Evolutionary conservation across 352 stramenopile species (phyloP).

Genomic region (Phytophthora palmivora): DNA sequence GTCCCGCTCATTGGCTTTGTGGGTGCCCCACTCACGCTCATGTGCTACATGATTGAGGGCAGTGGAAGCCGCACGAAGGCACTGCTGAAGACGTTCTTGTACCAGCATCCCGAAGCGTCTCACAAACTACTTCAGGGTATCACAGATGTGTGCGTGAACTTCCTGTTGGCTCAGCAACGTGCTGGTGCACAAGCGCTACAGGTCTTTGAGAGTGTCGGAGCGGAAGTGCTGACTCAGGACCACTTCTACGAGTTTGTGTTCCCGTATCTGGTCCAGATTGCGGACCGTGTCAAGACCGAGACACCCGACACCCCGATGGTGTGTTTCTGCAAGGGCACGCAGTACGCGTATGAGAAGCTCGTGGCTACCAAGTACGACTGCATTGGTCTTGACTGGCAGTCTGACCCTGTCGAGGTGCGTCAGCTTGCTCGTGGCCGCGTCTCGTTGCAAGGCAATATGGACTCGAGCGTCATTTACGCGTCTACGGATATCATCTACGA

Average conservation of each 20-base stretch:
- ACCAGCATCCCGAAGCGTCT: conserved; percentile 92
- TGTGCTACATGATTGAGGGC: conserved; percentile 99
- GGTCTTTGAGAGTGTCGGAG: conserved; percentile 98
- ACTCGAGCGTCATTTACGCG: conserved; percentile 90
- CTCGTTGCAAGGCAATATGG: conserved; percentile 94
- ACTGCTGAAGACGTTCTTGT: conserved; percentile 95
- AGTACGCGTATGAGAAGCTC: conserved; percentile 79
- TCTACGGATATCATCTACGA: conserved; percentile 86
- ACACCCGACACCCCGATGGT: conserved; percentile 73
- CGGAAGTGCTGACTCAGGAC: conserved; percentile 93
- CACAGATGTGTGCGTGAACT: conserved; percentile 96
- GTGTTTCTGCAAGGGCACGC: conserved; percentile 89
- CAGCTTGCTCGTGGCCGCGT: conserved; percentile 76
- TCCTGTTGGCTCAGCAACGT: conserved; percentile 94
- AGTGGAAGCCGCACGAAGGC: conserved; percentile 95
- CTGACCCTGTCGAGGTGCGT: conserved; percentile 90
- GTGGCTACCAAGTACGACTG: conserved; percentile 94
- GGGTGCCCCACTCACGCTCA: conserved; percentile 96
- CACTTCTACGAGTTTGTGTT: conserved; percentile 96
- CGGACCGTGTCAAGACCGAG: conserved; percentile 77
- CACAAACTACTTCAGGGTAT: conserved; percentile 94
- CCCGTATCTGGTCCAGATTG: conserved; percentile 90
- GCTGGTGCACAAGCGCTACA: conserved; percentile 95
- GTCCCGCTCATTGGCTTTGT: conserved; percentile 99
- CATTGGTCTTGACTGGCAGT: conserved; percentile 94